phyloP scores from a whole-genome alignment of 305 asterid genomes.

The Plantago rigida region DNA sequence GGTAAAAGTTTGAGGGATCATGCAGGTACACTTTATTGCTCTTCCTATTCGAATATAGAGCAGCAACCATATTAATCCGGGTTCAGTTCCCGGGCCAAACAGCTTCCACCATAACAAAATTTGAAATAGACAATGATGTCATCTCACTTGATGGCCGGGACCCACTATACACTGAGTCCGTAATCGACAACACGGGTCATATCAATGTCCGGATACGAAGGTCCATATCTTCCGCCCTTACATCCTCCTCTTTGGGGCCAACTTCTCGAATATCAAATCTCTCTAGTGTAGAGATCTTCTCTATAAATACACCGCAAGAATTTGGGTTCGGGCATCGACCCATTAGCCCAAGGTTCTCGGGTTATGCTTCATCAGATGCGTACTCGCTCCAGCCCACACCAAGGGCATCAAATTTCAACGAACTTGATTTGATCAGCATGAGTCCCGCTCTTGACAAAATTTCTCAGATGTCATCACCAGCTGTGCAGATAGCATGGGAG shows the following conservation, averaged over 20 bases:
- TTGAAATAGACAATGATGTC: slow-evolving; percentile 52
- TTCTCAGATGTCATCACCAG: slow-evolving; percentile 42
- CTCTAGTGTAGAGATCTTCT: slow-evolving; percentile 54
- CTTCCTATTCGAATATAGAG: slow-evolving; percentile 63
- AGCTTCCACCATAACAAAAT: slow-evolving; percentile 48
- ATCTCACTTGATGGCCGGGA: slow-evolving; percentile 63
- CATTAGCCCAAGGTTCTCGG: slow-evolving; percentile 47
- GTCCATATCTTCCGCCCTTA: slow-evolving; percentile 46
- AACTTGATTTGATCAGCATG: slow-evolving; percentile 30
- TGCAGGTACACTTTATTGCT: slow-evolving; percentile 60
- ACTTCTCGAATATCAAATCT: slow-evolving; percentile 61
- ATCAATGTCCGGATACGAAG: slow-evolving; percentile 59
- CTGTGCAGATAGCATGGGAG: slow-evolving; percentile 39
- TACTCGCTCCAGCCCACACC: slow-evolving; percentile 74
- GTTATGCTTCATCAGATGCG: slow-evolving; percentile 56
- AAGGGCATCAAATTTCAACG: slow-evolving; percentile 52
- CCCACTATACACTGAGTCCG: slow-evolving; percentile 60
- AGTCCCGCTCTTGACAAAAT: slow-evolving; percentile 36
- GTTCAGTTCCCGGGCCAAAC: slow-evolving; percentile 51
- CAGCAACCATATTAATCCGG: slow-evolving; percentile 51
- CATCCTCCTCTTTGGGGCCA: slow-evolving; percentile 46
- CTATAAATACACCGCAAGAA: slow-evolving; percentile 46
- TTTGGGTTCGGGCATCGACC: slow-evolving; percentile 42
- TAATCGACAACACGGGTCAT: slow-evolving; percentile 44
- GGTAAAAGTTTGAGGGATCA: not conserved